Evolutionary conservation across 75 land plant genomes (phyloP).

Genomic region (Chamaecyparis obtusa): DNA sequence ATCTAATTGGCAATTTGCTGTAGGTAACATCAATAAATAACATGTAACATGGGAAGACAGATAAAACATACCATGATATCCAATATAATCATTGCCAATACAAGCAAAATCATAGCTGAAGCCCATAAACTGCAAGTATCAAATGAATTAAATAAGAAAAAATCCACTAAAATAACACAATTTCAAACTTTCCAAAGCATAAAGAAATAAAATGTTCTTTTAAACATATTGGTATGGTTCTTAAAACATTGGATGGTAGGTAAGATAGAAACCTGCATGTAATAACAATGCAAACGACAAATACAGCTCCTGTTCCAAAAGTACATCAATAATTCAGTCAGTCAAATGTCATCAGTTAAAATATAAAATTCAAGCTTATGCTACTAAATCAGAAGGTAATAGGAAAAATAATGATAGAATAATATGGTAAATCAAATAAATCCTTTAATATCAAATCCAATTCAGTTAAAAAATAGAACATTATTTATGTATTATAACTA

Average conservation of each 20-base stretch:
- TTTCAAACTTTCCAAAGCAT: background rate
- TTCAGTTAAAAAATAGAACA: background rate
- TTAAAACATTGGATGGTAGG: background rate
- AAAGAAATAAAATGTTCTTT: background rate
- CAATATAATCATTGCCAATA: conserved; percentile 75
- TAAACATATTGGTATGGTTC: background rate
- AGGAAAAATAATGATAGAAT: background rate
- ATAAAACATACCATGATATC: conserved; percentile 72
- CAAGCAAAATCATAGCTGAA: conserved; percentile 65
- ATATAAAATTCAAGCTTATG: background rate
- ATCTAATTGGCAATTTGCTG: background rate
- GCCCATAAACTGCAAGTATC: conserved; percentile 73
- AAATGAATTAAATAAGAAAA: conserved; percentile 9
- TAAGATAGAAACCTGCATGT: conserved; percentile 61
- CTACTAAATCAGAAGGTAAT: background rate
- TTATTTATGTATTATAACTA: background rate
- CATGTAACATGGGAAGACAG: background rate
- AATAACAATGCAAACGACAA: conserved; percentile 75
- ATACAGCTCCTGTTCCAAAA: conserved; percentile 67
- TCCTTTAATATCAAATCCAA: background rate
- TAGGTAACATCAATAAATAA: background rate
- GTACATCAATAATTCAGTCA: conserved; percentile 4
- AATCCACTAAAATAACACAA: background rate
- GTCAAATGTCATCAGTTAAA: background rate
- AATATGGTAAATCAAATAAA: background rate